Evolutionary conservation across 2,329 filamentous ascomycete species (phyloP).

Genomic region (Microdochium trichocladiopsis): DNA sequence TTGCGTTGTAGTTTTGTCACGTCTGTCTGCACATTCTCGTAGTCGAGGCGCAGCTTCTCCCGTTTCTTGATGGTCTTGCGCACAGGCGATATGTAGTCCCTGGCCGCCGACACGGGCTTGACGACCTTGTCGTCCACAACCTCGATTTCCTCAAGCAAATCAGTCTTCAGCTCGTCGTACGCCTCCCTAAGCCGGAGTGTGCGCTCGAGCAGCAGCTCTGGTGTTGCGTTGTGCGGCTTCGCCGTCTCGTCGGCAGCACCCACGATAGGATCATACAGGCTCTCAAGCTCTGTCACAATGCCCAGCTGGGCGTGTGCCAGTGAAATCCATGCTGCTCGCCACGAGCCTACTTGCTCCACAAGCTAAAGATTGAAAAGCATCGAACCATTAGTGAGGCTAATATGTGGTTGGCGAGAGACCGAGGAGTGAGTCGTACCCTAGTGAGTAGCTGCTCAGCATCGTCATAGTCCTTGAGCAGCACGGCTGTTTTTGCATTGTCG

Average conservation of each 20-base stretch:
- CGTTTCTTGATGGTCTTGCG: conserved; percentile 81
- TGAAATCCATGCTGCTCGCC: conserved; percentile 72
- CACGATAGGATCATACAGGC: conserved; percentile 70
- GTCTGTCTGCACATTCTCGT: conserved; percentile 68
- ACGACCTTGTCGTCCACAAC: conserved; percentile 66
- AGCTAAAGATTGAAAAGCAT: conserved; percentile 41
- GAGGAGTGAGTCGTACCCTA: conserved; percentile 42
- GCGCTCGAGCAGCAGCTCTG: conserved; percentile 54
- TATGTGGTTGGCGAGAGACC: background rate
- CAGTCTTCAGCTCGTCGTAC: conserved; percentile 64
- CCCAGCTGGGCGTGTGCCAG: conserved; percentile 64
- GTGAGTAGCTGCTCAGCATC: conserved; percentile 69
- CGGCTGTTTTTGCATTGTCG: conserved; percentile 69
- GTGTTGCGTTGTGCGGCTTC: conserved; percentile 52
- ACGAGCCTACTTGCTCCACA: conserved; percentile 66
- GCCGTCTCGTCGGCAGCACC: conserved; percentile 52
- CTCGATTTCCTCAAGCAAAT: conserved; percentile 63
- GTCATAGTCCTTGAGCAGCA: conserved; percentile 72
- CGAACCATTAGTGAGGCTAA: conserved; percentile 4
- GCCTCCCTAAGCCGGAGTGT: conserved; percentile 57
- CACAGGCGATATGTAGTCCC: conserved; percentile 61
- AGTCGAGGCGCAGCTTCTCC: conserved; percentile 76
- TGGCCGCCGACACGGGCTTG: conserved; percentile 61
- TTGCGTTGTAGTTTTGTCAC: conserved; percentile 66
- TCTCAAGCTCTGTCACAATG: conserved; percentile 60